Evolutionary conservation across 352 stramenopile species (phyloP).

Genomic region (Phytopythium oedochilum): DNA sequence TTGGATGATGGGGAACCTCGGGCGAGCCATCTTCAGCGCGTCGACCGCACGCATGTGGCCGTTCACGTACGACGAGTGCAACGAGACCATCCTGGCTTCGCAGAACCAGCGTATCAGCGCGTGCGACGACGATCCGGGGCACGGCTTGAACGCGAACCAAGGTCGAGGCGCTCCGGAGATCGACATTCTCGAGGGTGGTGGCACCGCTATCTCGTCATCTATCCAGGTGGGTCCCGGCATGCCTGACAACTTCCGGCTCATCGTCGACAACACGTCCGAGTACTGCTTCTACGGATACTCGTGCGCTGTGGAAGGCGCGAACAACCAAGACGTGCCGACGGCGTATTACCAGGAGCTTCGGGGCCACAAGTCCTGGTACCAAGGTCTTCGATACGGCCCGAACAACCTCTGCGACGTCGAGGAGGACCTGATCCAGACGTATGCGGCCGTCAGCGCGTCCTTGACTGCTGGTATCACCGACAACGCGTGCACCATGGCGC

Average conservation of each 20-base stretch:
- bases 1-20: constrained; percentile 93
- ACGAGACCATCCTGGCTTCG: constrained; percentile 31
- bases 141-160: constrained; percentile 75
- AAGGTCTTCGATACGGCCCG: constrained; percentile 43
- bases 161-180: too few relatives aligned
- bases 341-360: constrained; percentile 17
- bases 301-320: constrained; percentile 27
- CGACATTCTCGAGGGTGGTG: constrained; percentile 86
- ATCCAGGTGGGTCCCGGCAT: constrained; percentile 71
- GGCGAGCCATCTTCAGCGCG: constrained; percentile 83
- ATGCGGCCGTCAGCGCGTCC: constrained; percentile 26
- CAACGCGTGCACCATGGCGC: constrained; percentile 34
- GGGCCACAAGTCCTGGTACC: constrained; percentile 30
- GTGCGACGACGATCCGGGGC: constrained; percentile 86
- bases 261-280: constrained; percentile 10
- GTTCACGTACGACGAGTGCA: constrained; percentile 89
- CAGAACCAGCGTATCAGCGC: constrained; percentile 57
- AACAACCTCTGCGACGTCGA: constrained; percentile 51
- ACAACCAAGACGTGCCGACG: constrained; percentile 25
- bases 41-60: constrained; percentile 90
- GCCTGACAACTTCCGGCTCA: constrained; percentile 28
- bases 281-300: constrained; percentile 23
- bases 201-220: constrained; percentile 63
- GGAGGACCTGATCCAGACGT: constrained; percentile 20
- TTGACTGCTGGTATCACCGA: constrained; percentile 38